A percentile compares a stretch with the other conserved stretches of the same genome.
phyloP scores from a whole-genome alignment of 169 alveolate genomes.

The Plasmodium gallinaceum region DNA sequence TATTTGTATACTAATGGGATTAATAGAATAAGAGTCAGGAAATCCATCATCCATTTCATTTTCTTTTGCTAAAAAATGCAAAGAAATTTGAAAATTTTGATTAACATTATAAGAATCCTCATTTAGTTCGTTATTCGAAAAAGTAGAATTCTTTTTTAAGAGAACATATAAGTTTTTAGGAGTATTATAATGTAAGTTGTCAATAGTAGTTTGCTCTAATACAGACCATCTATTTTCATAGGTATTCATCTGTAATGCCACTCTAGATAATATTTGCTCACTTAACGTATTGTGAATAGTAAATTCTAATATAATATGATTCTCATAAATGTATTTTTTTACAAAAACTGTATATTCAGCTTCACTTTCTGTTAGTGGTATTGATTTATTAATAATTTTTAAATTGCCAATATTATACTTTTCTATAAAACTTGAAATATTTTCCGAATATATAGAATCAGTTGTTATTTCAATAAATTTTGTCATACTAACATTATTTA shows the following conservation, averaged over 20 bases:
- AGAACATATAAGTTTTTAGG: constrained; percentile 55
- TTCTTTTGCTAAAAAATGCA: constrained; percentile 77
- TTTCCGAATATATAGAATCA: constrained; percentile 10
- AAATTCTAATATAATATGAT: constrained; percentile 82
- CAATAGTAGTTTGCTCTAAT: constrained; percentile 49
- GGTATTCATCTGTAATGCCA: constrained; percentile 31
- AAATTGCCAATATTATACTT: constrained; percentile 40
- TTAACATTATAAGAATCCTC: constrained; percentile 38
- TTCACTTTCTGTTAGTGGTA: constrained; percentile 88
- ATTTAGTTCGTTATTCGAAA: not conserved
- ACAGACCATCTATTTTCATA: constrained; percentile 48
- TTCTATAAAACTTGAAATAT: constrained; percentile 28
- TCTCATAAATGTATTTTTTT: constrained; percentile 78
- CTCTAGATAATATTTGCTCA: constrained; percentile 37
- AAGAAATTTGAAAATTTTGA: constrained; percentile 68
- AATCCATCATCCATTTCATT: constrained; percentile 76
- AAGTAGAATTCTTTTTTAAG: constrained; percentile 9
- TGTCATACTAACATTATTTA: constrained; percentile 1
- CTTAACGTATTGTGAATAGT: constrained; percentile 86
- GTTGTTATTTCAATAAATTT: constrained; percentile 34
- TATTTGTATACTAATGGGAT: constrained; percentile 78
- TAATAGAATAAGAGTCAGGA: constrained; percentile 80
- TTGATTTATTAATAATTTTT: constrained; percentile 63
- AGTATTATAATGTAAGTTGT: constrained; percentile 21
- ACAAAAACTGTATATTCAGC: constrained; percentile 87